phyloP scores from a whole-genome alignment of 176 grass and related monocot species.

The Otatea glauca region DNA sequence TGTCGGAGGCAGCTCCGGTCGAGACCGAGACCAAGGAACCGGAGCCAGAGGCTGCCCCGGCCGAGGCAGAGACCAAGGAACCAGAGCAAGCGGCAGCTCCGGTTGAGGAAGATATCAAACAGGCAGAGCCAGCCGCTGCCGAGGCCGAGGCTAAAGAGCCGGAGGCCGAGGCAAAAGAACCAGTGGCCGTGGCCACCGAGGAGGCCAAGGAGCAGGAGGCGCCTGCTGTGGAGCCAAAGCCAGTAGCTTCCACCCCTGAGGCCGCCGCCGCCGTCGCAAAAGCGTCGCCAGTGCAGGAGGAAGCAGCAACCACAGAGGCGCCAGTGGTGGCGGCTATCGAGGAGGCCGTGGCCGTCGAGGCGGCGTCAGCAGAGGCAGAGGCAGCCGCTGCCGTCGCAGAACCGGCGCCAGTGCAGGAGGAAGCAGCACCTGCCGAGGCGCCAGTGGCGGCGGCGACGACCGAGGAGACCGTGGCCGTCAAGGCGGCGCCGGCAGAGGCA shows the following conservation, averaged over 20 bases:
- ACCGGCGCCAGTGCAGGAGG: neutral
- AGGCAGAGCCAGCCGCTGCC: conserved; percentile 7
- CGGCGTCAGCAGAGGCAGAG: neutral
- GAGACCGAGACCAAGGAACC: conserved; percentile 31
- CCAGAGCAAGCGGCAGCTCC: neutral
- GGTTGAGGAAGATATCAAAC: conserved; percentile 39
- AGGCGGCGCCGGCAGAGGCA: neutral
- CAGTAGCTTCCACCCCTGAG: too few species aligned
- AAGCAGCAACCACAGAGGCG: neutral
- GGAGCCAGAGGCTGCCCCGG: conserved; percentile 7
- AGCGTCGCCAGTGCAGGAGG: neutral
- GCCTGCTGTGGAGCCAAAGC: too few species aligned
- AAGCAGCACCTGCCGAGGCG: neutral
- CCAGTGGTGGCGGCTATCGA: neutral
- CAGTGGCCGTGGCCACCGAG: neutral
- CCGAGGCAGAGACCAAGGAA: conserved; percentile 10
- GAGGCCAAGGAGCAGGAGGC: neutral
- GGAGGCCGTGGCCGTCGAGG: neutral
- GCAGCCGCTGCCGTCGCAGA: neutral
- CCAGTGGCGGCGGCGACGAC: neutral
- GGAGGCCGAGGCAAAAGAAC: neutral
- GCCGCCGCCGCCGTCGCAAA: neutral
- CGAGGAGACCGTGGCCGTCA: neutral
- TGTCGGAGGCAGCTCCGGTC: neutral
- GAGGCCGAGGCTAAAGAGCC: neutral